Evolutionary conservation across 306 rosid species (phyloP), one percentile per base, ranked within the genome.

Genomic region (Vigna unguiculata): DNA sequence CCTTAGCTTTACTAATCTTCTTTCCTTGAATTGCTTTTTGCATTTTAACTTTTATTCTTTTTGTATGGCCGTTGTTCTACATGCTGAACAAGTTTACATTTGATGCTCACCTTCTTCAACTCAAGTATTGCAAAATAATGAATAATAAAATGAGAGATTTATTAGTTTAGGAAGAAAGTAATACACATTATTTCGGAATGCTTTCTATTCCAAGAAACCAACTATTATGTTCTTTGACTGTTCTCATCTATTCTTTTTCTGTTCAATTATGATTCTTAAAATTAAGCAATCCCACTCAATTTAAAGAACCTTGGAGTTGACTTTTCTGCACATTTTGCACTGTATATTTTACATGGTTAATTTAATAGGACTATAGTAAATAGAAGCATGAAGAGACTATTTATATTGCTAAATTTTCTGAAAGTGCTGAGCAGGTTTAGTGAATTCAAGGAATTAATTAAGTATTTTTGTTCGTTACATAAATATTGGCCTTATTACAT

Each of bases 401-500:
- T 12, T 25, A 6, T 51, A 46, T 38, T 17, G 34, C 82, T 32
- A 47, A 24, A 22, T 2, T 0, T 25, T 25, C 4, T 25, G 30
- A 25, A 25, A 25, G 30, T 3, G 3, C 4, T 25, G 30, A 25
- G 4, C 30, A 25, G 30, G 30, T 25, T 1, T 12, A 30, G 67
- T 49, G 38, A 64, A 65, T 22, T 58, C 16, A 58, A 71, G 51
- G n/a, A n/a, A n/a, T n/a, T n/a, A 76, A 13, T 58, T 1, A 21
- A 9, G 41, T 60, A 60, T 14, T 28, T 28, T 60, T 60, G 7
- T 76, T 51, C 12, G 20, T 15, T 48, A 65, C 64, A 19, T 46
- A 47, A n/a, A 66, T 12, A 62, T 70, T 53, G 76, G 47, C 20
- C 36, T 79, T 71, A 40, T 74, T 81, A 51, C 58, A 52, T 62